A percentile compares a stretch with the other conserved stretches of the same genome.
Evolutionary conservation across 2,329 filamentous ascomycete species (phyloP).

Genomic region (Huntiella abstrusa): DNA sequence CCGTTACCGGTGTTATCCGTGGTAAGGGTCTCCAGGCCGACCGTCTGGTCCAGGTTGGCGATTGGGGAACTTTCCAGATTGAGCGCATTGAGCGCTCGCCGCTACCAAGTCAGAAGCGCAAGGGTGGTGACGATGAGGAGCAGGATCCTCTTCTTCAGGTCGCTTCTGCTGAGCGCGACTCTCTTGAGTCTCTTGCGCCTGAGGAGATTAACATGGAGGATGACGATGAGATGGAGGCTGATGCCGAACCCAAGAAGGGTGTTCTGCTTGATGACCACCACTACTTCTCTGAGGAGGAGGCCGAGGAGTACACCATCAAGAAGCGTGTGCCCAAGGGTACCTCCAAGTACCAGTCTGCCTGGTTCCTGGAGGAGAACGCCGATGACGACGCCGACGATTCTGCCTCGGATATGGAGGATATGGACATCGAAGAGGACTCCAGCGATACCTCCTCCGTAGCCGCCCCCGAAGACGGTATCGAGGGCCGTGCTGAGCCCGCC

Average conservation of each 20-base stretch:
- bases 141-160: slow-evolving; percentile 43
- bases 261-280: slow-evolving; percentile 92
- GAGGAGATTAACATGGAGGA: slow-evolving; percentile 61
- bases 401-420: slow-evolving; percentile 54
- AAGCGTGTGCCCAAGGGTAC: slow-evolving; percentile 77
- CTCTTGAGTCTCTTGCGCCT: slow-evolving; percentile 65
- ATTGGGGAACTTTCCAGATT: slow-evolving; percentile 88
- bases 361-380: slow-evolving; percentile 70
- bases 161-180: slow-evolving; percentile 65
- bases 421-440: slow-evolving; percentile 34
- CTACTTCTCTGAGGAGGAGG: slow-evolving; percentile 85
- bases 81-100: slow-evolving; percentile 72
- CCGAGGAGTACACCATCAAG: slow-evolving; percentile 38
- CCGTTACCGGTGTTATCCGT: slow-evolving; percentile 69
- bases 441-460: slow-evolving; percentile 36
- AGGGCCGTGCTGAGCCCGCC: slow-evolving; percentile 46
- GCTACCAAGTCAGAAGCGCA: slow-evolving; percentile 37
- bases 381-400: slow-evolving; percentile 62
- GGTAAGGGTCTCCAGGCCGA: slow-evolving; percentile 80
- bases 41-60: slow-evolving; percentile 73
- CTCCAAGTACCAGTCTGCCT: slow-evolving; percentile 83
- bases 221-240: slow-evolving; percentile 32
- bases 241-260: slow-evolving; percentile 46
- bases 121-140: slow-evolving; percentile 44
- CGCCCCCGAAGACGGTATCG: slow-evolving; percentile 67